These are phyloP conservation scores for Hymenoscyphus fraxineus DNA, from an alignment of 2,329 filamentous ascomycete genomes.

Conservation along the genomic window DNA sequence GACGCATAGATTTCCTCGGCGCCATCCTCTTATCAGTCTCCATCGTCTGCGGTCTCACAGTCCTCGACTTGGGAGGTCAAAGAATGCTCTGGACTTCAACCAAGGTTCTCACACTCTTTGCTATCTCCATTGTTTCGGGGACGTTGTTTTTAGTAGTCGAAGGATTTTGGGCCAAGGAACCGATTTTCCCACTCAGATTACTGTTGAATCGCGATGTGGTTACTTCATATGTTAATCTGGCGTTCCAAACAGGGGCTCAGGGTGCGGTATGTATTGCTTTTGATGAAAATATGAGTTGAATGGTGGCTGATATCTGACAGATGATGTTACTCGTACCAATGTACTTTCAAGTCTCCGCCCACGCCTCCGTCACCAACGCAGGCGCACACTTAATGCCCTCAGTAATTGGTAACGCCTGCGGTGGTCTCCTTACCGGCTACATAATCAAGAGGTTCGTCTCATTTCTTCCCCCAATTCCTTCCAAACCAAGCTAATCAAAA, in stretches of 20 bases:
- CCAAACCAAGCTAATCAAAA: background rate
- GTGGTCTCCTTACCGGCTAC: slow-evolving; percentile 55
- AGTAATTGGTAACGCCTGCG: slow-evolving; percentile 62
- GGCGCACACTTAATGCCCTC: slow-evolving; percentile 62
- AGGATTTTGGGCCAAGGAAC: slow-evolving; percentile 45
- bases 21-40: slow-evolving; percentile 42
- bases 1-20: slow-evolving; percentile 56
- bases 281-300: background rate
- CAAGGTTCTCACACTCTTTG: slow-evolving; percentile 34
- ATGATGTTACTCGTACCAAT: slow-evolving; percentile 64
- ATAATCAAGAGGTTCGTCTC: slow-evolving; percentile 30
- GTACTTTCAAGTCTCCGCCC: slow-evolving; percentile 64
- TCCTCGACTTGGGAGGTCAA: slow-evolving; percentile 48
- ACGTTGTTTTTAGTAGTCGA: slow-evolving; percentile 31
- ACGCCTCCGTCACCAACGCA: slow-evolving; percentile 54
- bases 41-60: slow-evolving; percentile 43
- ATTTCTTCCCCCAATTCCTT: background rate
- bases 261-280: slow-evolving; percentile 41
- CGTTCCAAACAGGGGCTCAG: slow-evolving; percentile 54
- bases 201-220: slow-evolving; percentile 50
- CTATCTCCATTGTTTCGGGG: slow-evolving; percentile 25
- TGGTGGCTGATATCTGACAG: slow-evolving; percentile 24
- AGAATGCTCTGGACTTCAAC: slow-evolving; percentile 38
- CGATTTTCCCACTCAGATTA: slow-evolving; percentile 54
- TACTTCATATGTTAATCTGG: slow-evolving; percentile 49